Base-by-base conservation (phyloP, 768 basidiomycete species). In the Leccinum fibrillosum region DNA sequence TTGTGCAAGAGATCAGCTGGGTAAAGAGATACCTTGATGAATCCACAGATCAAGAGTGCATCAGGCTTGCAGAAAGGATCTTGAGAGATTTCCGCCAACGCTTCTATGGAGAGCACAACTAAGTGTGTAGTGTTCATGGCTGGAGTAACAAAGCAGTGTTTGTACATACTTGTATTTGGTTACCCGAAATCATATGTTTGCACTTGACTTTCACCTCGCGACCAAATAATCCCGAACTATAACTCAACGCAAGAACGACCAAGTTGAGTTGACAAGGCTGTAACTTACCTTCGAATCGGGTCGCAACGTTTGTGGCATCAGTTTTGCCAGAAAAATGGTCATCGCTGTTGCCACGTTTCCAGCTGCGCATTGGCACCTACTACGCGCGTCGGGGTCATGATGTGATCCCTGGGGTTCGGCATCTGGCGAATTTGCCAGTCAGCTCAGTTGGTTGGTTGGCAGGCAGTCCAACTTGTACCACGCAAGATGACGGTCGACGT, bases 1-100 rank as follows among this genome's bases (percentile, higher is more conserved):
- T 72, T 25, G 35, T 52, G 23, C n/a, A 51, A 4, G 21, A 32
- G 25, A 53, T 72, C 17, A 7, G 1, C 0, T n/a, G 17, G 13
- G 37, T 67, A 15, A 13, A 21, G 1, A 52, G 17, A 11, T 56
- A 54, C 11, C 42, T 44, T 50, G 15, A 48, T 5, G 2, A 19
- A 1, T 4, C 9, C 17, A 44, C 21, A n/a, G 66, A 66, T 4
- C 0, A 10, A 13, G 25, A 71, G n/a, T 49, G 55, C 7, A 44
- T 54, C 2, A 49, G 3, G 7, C 21, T 74, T 47, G 64, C 51
- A 30, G 5, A 17, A 2, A 21, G 28, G 17, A 64, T 72, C 30
- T 32, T 69, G 21, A 54, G 62, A 12, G 64, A 72, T 49, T 59
- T 72, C 25, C 26, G 26, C 3, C 71, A 74, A 30, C 69, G 71